Conservation (phyloP, 768 basidiomycete genomes). For the Suillus occidentalis region DNA sequence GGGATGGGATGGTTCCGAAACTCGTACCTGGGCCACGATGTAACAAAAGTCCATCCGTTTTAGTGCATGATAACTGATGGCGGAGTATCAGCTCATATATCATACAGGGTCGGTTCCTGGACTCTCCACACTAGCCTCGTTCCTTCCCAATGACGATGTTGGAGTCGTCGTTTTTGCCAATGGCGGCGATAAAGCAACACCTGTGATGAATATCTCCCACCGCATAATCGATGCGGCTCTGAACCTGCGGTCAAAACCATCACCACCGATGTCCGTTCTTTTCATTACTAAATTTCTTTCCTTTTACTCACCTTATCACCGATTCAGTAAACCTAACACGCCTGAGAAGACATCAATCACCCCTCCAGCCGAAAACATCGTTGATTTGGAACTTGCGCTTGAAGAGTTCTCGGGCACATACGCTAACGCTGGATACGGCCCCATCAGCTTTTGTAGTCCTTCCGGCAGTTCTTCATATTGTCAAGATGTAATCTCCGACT, state of each 20-base stretch:
- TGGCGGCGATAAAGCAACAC: constrained; percentile 17
- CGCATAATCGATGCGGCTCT: constrained; percentile 28
- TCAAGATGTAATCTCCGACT: constrained; percentile 26
- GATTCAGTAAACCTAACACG: not conserved
- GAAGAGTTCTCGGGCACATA: constrained; percentile 38
- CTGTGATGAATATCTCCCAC: constrained; percentile 11
- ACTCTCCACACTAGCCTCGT: constrained; percentile 27
- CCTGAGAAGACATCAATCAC: not conserved
- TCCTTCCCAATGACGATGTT: constrained; percentile 37
- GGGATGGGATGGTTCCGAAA: constrained; percentile 43
- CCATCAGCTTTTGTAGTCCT: constrained; percentile 37
- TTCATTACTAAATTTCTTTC: not conserved
- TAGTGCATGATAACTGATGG: not conserved
- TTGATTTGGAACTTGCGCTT: constrained; percentile 13
- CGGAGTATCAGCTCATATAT: constrained; percentile 29
- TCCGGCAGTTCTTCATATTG: constrained; percentile 23
- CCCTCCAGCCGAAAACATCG: not conserved
- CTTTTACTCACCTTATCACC: not conserved
- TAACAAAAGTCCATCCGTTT: constrained; percentile 16
- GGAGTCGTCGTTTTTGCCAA: constrained; percentile 40
- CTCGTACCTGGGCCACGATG: constrained; percentile 43
- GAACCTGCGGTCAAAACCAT: constrained; percentile 4
- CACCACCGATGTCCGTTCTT: constrained; percentile 10
- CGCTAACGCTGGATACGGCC: constrained; percentile 37
- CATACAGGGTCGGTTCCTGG: constrained; percentile 39